phyloP scores from a whole-genome alignment of 768 basidiomycete species.

The Auricularia sp. region DNA sequence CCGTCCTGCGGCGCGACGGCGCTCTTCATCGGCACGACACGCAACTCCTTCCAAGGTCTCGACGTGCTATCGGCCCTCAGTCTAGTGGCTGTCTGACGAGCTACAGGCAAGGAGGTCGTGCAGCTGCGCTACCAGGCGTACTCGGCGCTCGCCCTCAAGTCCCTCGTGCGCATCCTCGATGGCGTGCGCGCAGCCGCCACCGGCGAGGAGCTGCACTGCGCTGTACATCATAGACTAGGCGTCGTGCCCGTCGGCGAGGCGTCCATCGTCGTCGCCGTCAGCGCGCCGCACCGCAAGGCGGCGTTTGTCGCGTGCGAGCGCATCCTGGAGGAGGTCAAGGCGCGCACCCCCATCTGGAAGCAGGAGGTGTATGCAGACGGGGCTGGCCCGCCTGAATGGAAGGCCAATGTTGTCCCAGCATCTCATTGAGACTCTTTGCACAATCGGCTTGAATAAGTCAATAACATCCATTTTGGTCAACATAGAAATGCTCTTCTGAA shows the following conservation, averaged over 20 bases:
- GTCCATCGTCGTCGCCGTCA: conserved; percentile 78
- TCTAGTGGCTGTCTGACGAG: no score
- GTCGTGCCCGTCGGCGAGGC: conserved; percentile 66
- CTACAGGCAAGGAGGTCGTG: conserved; percentile 62
- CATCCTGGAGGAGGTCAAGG: conserved; percentile 80
- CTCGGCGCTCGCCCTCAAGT: conserved; percentile 69
- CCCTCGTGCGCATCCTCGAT: conserved; percentile 51
- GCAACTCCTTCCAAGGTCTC: conserved; percentile 72
- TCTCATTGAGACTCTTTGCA: no score
- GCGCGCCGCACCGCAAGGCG: conserved; percentile 74
- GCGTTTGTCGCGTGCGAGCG: conserved; percentile 71
- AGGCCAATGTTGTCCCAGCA: conserved; percentile 33
- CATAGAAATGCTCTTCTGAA: no score
- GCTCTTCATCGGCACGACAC: conserved; percentile 76
- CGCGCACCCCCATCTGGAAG: conserved; percentile 84
- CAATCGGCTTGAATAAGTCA: no score
- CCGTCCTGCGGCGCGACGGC: conserved; percentile 62
- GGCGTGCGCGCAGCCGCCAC: conserved; percentile 23
- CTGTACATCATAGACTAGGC: conserved; percentile 70
- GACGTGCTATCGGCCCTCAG: no score
- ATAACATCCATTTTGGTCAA: no score
- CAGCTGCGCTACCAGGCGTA: conserved; percentile 78
- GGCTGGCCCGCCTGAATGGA: conserved; percentile 58
- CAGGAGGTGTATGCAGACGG: conserved; percentile 70
- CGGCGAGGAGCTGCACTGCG: conserved; percentile 38